Percentiles rank a stretch among this genome's conserved stretches.
Conservation (phyloP, 116 monocot genomes). For the Trichopus zeylanicus region DNA sequence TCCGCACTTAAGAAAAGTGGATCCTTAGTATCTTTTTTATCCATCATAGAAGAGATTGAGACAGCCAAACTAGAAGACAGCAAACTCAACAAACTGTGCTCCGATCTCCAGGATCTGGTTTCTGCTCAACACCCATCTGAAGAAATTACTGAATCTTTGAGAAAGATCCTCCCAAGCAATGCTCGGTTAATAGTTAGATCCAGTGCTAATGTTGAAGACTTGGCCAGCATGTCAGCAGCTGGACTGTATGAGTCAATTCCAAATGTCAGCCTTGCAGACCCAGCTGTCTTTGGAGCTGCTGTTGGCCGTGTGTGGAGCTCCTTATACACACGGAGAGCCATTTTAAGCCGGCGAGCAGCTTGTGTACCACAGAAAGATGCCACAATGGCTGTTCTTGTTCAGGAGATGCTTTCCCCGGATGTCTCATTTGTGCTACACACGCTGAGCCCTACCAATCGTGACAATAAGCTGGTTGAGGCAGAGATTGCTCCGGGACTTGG, state of each 20-base stretch:
- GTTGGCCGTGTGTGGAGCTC: constrained; percentile 87
- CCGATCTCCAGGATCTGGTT: constrained; percentile 56
- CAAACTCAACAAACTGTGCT: constrained; percentile 49
- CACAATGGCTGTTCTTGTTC: constrained; percentile 81
- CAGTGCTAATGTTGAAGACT: constrained; percentile 96
- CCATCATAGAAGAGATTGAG: constrained; percentile 58
- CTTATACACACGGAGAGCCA: constrained; percentile 78
- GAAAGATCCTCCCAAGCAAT: constrained; percentile 33
- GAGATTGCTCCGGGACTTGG: constrained; percentile 92
- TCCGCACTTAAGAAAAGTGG: constrained; percentile 53
- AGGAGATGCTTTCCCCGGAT: constrained; percentile 75
- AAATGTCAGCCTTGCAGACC: constrained; percentile 64
- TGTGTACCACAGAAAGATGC: constrained; percentile 73
- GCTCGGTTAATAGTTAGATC: constrained; percentile 78
- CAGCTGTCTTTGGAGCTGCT: constrained; percentile 43
- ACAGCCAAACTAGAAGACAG: constrained; percentile 43
- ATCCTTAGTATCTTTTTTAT: constrained; percentile 40
- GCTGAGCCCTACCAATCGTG: constrained; percentile 53
- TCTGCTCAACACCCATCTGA: constrained; percentile 36
- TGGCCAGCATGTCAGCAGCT: constrained; percentile 96
- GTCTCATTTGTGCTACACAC: constrained; percentile 96
- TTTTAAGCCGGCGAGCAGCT: constrained; percentile 80
- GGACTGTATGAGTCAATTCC: constrained; percentile 91
- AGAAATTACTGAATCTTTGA: constrained; percentile 28
- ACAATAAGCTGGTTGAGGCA: constrained; percentile 45